Conservation (phyloP, 202 grass and related monocot genomes). For the Schoenoplectus triqueter region DNA sequence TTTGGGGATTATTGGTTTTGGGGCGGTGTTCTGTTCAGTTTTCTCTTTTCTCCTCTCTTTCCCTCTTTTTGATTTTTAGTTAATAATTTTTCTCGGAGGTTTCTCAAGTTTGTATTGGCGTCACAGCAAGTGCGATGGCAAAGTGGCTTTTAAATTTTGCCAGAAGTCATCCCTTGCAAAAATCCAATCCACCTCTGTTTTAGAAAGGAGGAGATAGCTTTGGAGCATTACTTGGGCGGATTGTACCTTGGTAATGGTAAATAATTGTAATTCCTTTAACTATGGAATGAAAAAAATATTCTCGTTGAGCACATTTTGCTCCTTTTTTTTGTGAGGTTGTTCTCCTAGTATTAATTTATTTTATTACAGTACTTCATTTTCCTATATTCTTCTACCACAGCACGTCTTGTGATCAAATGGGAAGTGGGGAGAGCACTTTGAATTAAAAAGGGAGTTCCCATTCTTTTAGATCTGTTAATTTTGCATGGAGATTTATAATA, state of each 20-base stretch:
- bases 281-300: slow-evolving; percentile 12
- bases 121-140: slow-evolving; percentile 68
- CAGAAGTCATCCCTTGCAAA: slow-evolving; percentile 60
- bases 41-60: background rate
- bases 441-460: no score
- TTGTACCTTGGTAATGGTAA: slow-evolving; percentile 17
- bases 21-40: slow-evolving; percentile 34
- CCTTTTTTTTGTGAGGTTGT: no score
- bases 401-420: background rate
- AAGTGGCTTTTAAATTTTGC: slow-evolving; percentile 49
- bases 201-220: slow-evolving; percentile 36
- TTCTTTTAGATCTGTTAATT: no score
- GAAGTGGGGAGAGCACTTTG: no score
- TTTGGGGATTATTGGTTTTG: slow-evolving; percentile 44
- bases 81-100: slow-evolving; percentile 22
- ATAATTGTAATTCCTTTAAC: slow-evolving; percentile 32
- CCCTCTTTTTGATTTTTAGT: background rate
- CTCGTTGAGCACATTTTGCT: background rate
- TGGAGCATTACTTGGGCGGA: slow-evolving; percentile 6
- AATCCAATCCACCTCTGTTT: slow-evolving; percentile 30
- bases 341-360: no score
- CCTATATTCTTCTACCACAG: background rate
- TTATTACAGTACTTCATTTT: no score
- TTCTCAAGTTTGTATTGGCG: slow-evolving; percentile 48
- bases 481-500: no score